Base-by-base conservation (phyloP, 176 grass and related monocot species). In the Rhynchospora tenuis region DNA sequence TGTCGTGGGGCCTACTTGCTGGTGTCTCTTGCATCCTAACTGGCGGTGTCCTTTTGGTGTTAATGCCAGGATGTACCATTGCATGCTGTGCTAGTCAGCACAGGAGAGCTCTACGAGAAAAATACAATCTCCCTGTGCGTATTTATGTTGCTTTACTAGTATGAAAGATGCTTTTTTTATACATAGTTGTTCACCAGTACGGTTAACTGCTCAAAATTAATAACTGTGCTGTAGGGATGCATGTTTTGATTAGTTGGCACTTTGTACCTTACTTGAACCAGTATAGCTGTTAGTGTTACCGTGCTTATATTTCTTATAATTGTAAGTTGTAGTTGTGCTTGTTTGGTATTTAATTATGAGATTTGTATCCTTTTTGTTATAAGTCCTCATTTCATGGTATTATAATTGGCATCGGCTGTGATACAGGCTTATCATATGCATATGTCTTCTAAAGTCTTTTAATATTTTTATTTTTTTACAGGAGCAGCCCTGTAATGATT, bases 61-160 rank as follows among this genome's bases (percentile, higher is more conserved):
- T 82, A 82, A 81, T 97, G 76, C 92, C 95, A 75, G 95, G 95
- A n/a, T 92, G 90, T 64, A 87, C 88, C 66, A 86, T 91, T 62
- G 95, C 92, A 85, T 97, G 95, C 80, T 97, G 92, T 85, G 92
- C 95, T 62, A 94, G 88, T 45, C 89, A 91, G 57, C 90, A 94
- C 83, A 90, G 92, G 61, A 90, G 69, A 78, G 65, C 89, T 85
- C 78, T 94, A 81, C 75, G 89, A 73, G 61, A 84, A 59, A 97
- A 97, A 44, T 97, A 90, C 84, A 92, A 92, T 71, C 88, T 97
- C 43, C 90, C 86, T 67, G 92, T 97, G 88, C 9, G 86, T 29
- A 7, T 58, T 73, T 64, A 81, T 80, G 63, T 26, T 46, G 20
- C 12, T 87, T 81, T 80, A 51, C 48, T 75, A 44, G 6, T 81